Conservation (phyloP, 1,139 yeast species). For the Hanseniaspora gamundiae region DNA sequence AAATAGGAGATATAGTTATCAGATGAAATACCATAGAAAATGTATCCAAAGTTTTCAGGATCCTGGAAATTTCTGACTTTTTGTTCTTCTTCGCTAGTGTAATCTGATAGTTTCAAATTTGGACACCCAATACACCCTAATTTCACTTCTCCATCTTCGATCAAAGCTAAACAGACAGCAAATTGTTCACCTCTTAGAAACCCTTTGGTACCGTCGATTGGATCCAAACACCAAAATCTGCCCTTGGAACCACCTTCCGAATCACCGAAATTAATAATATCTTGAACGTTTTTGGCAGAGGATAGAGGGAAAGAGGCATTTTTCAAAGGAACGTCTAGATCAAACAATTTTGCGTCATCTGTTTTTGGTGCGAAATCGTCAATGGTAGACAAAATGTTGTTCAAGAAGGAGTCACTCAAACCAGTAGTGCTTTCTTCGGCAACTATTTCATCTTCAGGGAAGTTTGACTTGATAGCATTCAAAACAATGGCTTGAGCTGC, state of each 20-base stretch:
- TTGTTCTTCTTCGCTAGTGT: not conserved
- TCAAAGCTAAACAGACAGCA: slow-evolving; percentile 86
- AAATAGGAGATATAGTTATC: slow-evolving; percentile 43
- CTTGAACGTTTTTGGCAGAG: slow-evolving; percentile 39
- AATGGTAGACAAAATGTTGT: slow-evolving; percentile 40
- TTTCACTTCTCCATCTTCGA: slow-evolving; percentile 73
- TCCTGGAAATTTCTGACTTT: slow-evolving; percentile 19
- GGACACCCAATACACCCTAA: slow-evolving; percentile 97
- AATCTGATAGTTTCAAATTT: slow-evolving; percentile 34
- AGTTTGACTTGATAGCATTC: slow-evolving; percentile 63
- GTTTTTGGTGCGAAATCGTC: slow-evolving; percentile 30
- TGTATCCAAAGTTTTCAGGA: slow-evolving; percentile 20
- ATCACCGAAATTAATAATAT: slow-evolving; percentile 67
- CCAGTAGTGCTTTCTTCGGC: slow-evolving; percentile 87
- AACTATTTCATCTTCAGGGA: slow-evolving; percentile 76
- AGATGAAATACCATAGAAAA: slow-evolving; percentile 62
- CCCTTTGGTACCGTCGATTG: slow-evolving; percentile 97
- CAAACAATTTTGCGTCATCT: not conserved
- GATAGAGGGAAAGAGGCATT: slow-evolving; percentile 26
- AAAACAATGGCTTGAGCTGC: slow-evolving; percentile 93
- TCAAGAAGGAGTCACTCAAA: slow-evolving; percentile 34
- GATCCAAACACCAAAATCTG: slow-evolving; percentile 94
- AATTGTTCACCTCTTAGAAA: slow-evolving; percentile 92
- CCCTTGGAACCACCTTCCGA: slow-evolving; percentile 68
- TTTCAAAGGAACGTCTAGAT: slow-evolving; percentile 25